These are phyloP conservation scores for Geranium rotundifolium DNA, from an alignment of 345 rosid genomes.

Conservation along the genomic window DNA sequence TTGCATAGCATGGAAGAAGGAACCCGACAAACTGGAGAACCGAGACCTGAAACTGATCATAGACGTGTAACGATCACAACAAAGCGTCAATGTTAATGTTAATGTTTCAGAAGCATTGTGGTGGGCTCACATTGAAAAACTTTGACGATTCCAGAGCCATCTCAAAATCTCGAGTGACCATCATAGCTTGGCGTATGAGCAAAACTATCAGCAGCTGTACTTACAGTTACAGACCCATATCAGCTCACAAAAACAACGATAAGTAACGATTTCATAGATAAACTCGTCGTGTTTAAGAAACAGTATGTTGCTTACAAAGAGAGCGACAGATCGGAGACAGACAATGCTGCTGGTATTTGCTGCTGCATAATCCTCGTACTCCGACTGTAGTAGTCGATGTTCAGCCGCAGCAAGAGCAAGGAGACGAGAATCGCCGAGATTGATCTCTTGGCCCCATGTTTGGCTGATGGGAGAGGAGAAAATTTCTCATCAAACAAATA, in stretches of 20 bases:
- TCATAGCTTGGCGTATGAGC: conserved; percentile 43
- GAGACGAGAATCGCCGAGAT: conserved; percentile 43
- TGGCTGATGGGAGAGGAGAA: conserved; percentile 25
- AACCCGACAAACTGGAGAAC: conserved; percentile 52
- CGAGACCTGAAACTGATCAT: conserved; percentile 45
- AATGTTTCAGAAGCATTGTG: background rate
- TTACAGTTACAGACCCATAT: conserved; percentile 1
- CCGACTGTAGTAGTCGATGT: conserved; percentile 34
- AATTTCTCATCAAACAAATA: background rate
- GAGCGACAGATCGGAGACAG: conserved; percentile 45
- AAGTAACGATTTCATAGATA: background rate
- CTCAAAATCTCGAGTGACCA: conserved; percentile 31
- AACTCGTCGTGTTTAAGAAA: background rate
- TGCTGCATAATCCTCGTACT: conserved; percentile 47
- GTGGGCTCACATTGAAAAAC: conserved; percentile 30
- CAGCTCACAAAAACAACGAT: conserved; percentile 6
- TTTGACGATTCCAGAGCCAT: conserved; percentile 33
- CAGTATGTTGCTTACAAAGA: conserved; percentile 32
- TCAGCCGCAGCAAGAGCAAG: conserved; percentile 48
- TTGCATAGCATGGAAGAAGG: conserved; percentile 51
- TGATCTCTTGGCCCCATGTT: conserved; percentile 47
- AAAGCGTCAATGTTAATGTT: no score
- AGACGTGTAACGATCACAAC: background rate
- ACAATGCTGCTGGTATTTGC: conserved; percentile 41
- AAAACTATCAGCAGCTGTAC: conserved; percentile 42